Percentiles rank a stretch among this genome's conserved stretches.
Conservation (phyloP, 2,329 filamentous ascomycete species). For the Aschersonia sp. region DNA sequence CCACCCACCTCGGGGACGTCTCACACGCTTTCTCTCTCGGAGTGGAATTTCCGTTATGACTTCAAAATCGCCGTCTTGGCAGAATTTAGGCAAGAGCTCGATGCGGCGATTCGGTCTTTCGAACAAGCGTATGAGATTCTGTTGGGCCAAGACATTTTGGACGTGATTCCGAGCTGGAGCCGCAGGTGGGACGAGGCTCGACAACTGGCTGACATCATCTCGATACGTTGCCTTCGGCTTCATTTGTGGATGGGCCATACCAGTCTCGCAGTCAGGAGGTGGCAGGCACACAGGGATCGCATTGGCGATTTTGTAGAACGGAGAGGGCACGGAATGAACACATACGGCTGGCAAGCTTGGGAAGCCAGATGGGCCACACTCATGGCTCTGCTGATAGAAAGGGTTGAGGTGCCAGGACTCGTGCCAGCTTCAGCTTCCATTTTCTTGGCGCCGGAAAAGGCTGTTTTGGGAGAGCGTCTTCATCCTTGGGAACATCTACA, state of each 20-base stretch:
- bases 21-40: constrained; percentile 67
- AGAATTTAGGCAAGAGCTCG: constrained; percentile 87
- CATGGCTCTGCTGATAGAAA: constrained; percentile 47
- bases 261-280: constrained; percentile 66
- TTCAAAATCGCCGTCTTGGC: constrained; percentile 85
- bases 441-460: constrained; percentile 44
- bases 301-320: constrained; percentile 68
- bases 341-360: constrained; percentile 92
- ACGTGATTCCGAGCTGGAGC: constrained; percentile 80
- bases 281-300: constrained; percentile 62
- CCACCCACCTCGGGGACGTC: constrained; percentile 75
- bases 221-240: constrained; percentile 69
- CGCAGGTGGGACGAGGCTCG: constrained; percentile 87
- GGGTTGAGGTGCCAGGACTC: constrained; percentile 35
- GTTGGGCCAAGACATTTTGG: constrained; percentile 70
- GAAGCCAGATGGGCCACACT: constrained; percentile 57
- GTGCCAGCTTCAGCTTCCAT: constrained; percentile 26
- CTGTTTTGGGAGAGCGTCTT: constrained; percentile 39
- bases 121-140: constrained; percentile 76
- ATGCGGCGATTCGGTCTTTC: constrained; percentile 71
- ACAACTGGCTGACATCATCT: constrained; percentile 67
- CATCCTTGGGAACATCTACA: constrained; percentile 51
- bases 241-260: constrained; percentile 67
- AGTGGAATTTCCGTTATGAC: constrained; percentile 90
- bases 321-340: constrained; percentile 69